Evolutionary conservation across 2,329 filamentous ascomycete genomes (phyloP).

Genomic region (Fonsecaea pedrosoi): DNA sequence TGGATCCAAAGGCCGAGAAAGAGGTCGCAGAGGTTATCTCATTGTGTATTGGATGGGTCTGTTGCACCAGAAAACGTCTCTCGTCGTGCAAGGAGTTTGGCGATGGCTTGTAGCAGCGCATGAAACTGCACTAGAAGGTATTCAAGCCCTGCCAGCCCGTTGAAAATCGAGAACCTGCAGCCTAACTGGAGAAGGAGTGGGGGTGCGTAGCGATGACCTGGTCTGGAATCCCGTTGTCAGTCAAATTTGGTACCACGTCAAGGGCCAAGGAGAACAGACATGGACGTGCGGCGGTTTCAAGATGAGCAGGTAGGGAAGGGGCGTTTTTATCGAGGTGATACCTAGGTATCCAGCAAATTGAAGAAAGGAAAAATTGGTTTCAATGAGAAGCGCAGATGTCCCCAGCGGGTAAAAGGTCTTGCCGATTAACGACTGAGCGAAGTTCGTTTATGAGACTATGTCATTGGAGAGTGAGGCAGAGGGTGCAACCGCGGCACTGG

Average conservation of each 20-base stretch:
- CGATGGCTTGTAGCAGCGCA: conserved; percentile 19
- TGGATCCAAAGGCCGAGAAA: conserved; percentile 13
- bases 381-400: not conserved
- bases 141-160: conserved; percentile 13
- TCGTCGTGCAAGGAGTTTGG: conserved; percentile 12
- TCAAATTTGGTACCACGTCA: conserved; percentile 22
- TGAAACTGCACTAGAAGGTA: conserved; percentile 22
- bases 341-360: not conserved
- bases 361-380: not conserved
- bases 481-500: not conserved
- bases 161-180: conserved; percentile 3
- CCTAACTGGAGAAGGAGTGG: not conserved
- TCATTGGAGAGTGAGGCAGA: not conserved
- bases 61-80: conserved; percentile 12
- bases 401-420: not conserved
- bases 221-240: conserved; percentile 29
- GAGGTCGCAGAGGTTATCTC: conserved; percentile 22
- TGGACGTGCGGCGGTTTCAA: not conserved
- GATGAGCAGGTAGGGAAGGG: not conserved
- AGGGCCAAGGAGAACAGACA: conserved; percentile 2
- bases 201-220: conserved; percentile 17
- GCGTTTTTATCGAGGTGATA: not conserved
- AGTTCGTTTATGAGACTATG: not conserved
- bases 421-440: not conserved
- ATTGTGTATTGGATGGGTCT: conserved; percentile 25